phyloP scores from a whole-genome alignment of 129 eudicot genomes.

The Pulicaria dysenterica region DNA sequence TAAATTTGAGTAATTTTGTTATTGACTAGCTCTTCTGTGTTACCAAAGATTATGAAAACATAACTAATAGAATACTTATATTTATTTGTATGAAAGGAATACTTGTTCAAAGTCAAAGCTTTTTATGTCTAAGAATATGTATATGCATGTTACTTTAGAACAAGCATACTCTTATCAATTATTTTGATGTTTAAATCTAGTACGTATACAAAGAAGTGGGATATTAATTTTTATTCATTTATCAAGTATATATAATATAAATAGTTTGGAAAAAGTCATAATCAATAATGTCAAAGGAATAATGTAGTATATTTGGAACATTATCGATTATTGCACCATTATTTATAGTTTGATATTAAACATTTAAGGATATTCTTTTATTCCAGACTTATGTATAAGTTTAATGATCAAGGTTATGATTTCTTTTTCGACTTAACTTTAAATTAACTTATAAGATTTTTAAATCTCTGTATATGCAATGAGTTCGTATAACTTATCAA shows the following conservation, averaged over 20 bases:
- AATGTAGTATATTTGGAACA: neutral
- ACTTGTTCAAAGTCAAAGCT: conserved; percentile 20
- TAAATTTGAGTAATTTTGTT: neutral
- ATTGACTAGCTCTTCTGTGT: conserved; percentile 2
- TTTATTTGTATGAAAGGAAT: neutral
- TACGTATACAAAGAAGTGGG: conserved; percentile 13
- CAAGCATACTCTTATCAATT: conserved; percentile 14
- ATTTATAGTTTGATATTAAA: neutral
- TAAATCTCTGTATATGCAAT: too few species aligned
- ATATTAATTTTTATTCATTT: conserved; percentile 14
- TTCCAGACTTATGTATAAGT: neutral
- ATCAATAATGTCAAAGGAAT: conserved; percentile 15
- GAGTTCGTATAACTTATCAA: too few species aligned
- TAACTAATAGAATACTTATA: neutral
- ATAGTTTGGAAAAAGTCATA: conserved; percentile 18
- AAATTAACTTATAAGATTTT: too few species aligned
- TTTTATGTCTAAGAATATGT: conserved; percentile 6
- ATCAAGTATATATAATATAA: neutral
- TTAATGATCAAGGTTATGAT: too few species aligned
- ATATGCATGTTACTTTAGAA: conserved; percentile 34
- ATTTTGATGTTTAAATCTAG: conserved; percentile 20
- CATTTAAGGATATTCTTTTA: neutral
- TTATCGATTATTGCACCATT: conserved; percentile 3
- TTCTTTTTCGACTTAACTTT: too few species aligned
- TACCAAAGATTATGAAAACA: conserved; percentile 9